phyloP scores from a whole-genome alignment of 345 rosid species.

The Arabis hirsuta region DNA sequence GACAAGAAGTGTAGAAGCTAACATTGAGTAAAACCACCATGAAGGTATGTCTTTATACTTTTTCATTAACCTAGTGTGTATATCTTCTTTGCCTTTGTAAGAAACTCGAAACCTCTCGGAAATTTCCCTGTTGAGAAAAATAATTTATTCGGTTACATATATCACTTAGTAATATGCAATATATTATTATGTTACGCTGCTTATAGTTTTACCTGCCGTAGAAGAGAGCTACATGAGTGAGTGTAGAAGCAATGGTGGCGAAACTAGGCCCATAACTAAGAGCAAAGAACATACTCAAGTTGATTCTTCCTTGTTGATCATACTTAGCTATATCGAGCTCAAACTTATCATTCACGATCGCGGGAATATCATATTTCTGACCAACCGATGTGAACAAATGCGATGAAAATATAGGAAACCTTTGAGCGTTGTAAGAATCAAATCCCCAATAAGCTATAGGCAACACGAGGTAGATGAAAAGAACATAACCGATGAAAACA shows the following conservation, averaged over 20 bases:
- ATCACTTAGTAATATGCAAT: background rate
- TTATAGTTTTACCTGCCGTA: constrained; percentile 69
- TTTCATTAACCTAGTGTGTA: constrained; percentile 82
- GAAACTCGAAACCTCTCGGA: constrained; percentile 62
- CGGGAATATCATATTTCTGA: constrained; percentile 56
- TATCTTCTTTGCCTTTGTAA: constrained; percentile 70
- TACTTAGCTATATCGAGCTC: constrained; percentile 69
- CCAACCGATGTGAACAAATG: constrained; percentile 77
- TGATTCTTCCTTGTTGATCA: constrained; percentile 72
- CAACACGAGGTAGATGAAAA: constrained; percentile 63
- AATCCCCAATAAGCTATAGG: constrained; percentile 81
- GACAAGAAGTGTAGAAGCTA: constrained; percentile 49
- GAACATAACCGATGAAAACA: constrained; percentile 57
- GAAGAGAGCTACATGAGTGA: constrained; percentile 85
- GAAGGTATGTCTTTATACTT: constrained; percentile 82
- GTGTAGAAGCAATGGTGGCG: constrained; percentile 84
- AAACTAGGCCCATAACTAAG: constrained; percentile 82
- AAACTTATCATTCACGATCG: constrained; percentile 75
- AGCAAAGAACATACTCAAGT: constrained; percentile 85
- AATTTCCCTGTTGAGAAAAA: constrained; percentile 66
- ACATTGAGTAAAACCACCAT: constrained; percentile 80
- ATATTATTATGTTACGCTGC: background rate
- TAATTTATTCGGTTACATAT: background rate
- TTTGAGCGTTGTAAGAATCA: constrained; percentile 57
- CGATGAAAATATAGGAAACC: constrained; percentile 83